These are phyloP conservation scores for Aureobasidium pullulans DNA, from an alignment of 2,329 filamentous ascomycete genomes.

Conservation along the genomic window DNA sequence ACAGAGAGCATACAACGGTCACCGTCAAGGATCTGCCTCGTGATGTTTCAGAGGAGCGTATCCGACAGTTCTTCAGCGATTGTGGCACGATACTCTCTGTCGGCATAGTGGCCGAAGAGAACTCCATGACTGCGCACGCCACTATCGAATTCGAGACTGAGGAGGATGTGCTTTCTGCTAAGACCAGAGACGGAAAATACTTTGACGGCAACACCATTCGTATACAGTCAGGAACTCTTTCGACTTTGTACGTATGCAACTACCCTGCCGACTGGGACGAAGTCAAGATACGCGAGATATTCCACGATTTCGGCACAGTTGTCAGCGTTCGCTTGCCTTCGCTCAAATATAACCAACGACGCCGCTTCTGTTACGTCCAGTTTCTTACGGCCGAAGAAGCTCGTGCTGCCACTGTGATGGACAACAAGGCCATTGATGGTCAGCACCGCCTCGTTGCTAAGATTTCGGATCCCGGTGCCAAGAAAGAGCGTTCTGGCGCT, in stretches of 20 bases:
- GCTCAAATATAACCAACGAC: slow-evolving; percentile 77
- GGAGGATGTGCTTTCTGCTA: slow-evolving; percentile 74
- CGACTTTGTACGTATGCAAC: slow-evolving; percentile 85
- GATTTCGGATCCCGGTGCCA: slow-evolving; percentile 74
- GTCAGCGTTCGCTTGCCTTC: slow-evolving; percentile 84
- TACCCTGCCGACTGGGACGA: slow-evolving; percentile 75
- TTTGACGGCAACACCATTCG: slow-evolving; percentile 66
- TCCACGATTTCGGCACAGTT: slow-evolving; percentile 70
- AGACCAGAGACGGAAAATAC: slow-evolving; percentile 73
- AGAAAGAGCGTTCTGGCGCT: slow-evolving; percentile 71
- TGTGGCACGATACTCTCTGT: slow-evolving; percentile 79
- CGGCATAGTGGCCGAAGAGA: slow-evolving; percentile 57
- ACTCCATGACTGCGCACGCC: slow-evolving; percentile 57
- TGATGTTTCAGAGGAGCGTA: slow-evolving; percentile 60
- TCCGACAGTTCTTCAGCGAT: slow-evolving; percentile 86
- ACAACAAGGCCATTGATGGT: slow-evolving; percentile 63
- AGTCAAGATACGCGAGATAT: slow-evolving; percentile 58
- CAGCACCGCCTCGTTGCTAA: slow-evolving; percentile 65
- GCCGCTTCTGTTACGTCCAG: slow-evolving; percentile 94
- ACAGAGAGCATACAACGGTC: slow-evolving; percentile 84
- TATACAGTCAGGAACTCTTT: slow-evolving; percentile 66
- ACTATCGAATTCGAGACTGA: slow-evolving; percentile 76
- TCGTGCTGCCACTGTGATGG: slow-evolving; percentile 59
- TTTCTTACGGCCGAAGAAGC: slow-evolving; percentile 66
- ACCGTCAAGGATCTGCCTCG: slow-evolving; percentile 70